phyloP scores from a whole-genome alignment of 202 grass and related monocot species.

The Bolboschoenoplectus hybrid region DNA sequence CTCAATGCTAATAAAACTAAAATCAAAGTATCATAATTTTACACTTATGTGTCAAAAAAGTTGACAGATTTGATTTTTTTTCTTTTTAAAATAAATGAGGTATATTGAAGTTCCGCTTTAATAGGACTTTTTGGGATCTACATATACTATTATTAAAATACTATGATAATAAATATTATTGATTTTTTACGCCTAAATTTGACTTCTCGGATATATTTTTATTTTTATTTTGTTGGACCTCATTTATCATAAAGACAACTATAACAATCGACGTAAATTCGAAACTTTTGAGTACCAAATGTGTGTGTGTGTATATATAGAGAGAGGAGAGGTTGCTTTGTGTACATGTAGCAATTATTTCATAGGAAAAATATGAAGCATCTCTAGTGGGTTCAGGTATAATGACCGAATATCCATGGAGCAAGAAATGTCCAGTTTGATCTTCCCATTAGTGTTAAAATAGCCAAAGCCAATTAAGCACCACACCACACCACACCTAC shows the following conservation, averaged over 20 bases:
- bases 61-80: too few relatives aligned
- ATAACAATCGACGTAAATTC: too few relatives aligned
- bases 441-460: constrained; percentile 24
- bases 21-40: not conserved
- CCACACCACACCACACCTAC: not conserved
- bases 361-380: not conserved
- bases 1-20: not conserved
- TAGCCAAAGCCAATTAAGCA: not conserved
- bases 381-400: constrained; percentile 16
- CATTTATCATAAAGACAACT: too few relatives aligned
- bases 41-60: too few relatives aligned
- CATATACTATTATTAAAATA: too few relatives aligned
- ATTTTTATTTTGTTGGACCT: too few relatives aligned
- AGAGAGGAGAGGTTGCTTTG: not conserved
- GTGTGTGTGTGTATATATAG: too few relatives aligned
- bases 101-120: not conserved
- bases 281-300: too few relatives aligned
- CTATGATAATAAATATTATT: too few relatives aligned
- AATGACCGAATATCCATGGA: constrained; percentile 2
- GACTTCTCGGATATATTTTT: too few relatives aligned
- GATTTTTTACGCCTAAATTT: too few relatives aligned
- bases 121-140: too few relatives aligned
- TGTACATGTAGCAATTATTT: not conserved
- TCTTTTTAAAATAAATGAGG: not conserved
- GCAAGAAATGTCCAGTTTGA: constrained; percentile 24